phyloP scores from a whole-genome alignment of 805 yeast genomes.

The Metschnikowia arizonensis region DNA sequence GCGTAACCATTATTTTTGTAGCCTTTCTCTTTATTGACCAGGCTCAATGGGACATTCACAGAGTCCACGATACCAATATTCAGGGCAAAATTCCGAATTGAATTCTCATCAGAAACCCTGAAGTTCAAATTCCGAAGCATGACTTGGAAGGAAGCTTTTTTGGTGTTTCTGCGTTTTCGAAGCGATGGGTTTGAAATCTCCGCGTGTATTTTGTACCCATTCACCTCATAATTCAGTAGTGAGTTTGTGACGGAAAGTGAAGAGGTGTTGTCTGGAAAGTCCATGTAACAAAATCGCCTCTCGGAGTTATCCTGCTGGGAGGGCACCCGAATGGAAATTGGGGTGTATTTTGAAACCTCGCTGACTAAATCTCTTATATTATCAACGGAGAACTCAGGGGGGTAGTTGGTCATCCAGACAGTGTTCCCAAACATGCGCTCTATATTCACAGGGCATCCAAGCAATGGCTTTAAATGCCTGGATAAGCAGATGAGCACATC shows the following conservation, averaged over 20 bases:
- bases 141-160: constrained; percentile 40
- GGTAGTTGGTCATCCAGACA: constrained; percentile 72
- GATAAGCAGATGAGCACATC: constrained; percentile 59
- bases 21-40: constrained; percentile 27
- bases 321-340: constrained; percentile 58
- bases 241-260: constrained; percentile 36
- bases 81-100: constrained; percentile 40
- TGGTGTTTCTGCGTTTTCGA: constrained; percentile 21
- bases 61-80: constrained; percentile 52
- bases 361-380: constrained; percentile 41
- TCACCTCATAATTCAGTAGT: constrained; percentile 24
- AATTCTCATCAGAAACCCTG: constrained; percentile 33
- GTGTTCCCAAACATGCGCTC: constrained; percentile 45
- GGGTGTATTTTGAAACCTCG: constrained; percentile 27
- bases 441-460: constrained; percentile 43
- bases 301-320: constrained; percentile 50
- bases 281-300: constrained; percentile 73
- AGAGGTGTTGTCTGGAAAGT: constrained; percentile 46
- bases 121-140: constrained; percentile 52
- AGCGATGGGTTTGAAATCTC: constrained; percentile 57
- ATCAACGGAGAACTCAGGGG: constrained; percentile 46
- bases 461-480: constrained; percentile 47
- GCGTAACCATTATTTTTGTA: constrained; percentile 59
- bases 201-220: constrained; percentile 44
- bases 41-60: constrained; percentile 45